A percentile compares a stretch with the other conserved stretches of the same genome.
Conservation (phyloP, 2,329 filamentous ascomycete genomes). For the Apiospora malaysiana region DNA sequence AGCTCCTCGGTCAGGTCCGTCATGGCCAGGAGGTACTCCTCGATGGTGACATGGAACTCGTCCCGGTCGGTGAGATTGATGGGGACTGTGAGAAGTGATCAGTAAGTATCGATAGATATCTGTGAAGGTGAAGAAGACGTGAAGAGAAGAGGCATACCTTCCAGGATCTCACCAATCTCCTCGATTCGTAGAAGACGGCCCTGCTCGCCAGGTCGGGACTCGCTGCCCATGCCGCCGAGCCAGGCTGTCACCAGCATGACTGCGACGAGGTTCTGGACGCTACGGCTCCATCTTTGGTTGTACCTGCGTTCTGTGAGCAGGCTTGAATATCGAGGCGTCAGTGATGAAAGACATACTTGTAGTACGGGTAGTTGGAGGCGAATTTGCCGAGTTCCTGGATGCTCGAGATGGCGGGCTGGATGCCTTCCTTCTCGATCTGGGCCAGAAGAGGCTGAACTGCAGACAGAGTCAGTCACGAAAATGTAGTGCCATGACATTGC, state of each 20-base stretch:
- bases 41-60: conserved; percentile 92
- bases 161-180: conserved; percentile 79
- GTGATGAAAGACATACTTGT: conserved; percentile 68
- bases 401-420: conserved; percentile 74
- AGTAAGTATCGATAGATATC: neutral
- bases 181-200: conserved; percentile 84
- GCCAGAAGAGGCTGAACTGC: conserved; percentile 72
- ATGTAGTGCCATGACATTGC: neutral
- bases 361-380: conserved; percentile 90
- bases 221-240: conserved; percentile 74
- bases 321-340: neutral
- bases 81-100: conserved; percentile 64
- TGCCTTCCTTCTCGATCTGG: conserved; percentile 70
- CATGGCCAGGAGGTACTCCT: conserved; percentile 92
- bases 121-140: conserved; percentile 11
- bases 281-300: conserved; percentile 84
- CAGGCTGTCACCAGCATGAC: conserved; percentile 68
- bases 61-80: conserved; percentile 90
- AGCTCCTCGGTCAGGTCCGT: conserved; percentile 91
- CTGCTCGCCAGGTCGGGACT: conserved; percentile 57
- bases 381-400: conserved; percentile 73
- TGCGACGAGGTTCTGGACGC: conserved; percentile 78
- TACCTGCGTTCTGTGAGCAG: conserved; percentile 55
- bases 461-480: neutral
- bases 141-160: conserved; percentile 57